These are phyloP conservation scores for Astragalus glycyphyllos DNA, from an alignment of 306 rosid species.

Conservation along the genomic window DNA sequence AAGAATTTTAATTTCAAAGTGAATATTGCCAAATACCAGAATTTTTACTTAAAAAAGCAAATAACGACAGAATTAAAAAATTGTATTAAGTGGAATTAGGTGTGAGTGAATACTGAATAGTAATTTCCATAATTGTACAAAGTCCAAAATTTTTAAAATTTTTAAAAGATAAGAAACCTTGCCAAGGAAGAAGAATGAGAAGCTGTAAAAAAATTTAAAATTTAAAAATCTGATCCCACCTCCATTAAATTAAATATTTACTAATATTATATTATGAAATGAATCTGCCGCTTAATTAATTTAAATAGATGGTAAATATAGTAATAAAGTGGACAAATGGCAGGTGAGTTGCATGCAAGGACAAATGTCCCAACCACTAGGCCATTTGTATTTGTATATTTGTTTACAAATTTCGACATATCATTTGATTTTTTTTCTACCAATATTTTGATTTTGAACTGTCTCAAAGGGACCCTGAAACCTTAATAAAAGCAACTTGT, in stretches of 20 bases:
- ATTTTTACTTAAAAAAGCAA: not conserved
- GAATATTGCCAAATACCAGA: constrained; percentile 19
- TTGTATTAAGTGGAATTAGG: constrained; percentile 29
- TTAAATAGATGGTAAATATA: constrained; percentile 19
- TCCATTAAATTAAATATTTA: not conserved
- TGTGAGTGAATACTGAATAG: not conserved
- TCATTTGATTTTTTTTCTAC: not conserved
- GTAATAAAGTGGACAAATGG: constrained; percentile 50
- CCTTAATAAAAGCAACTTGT: constrained; percentile 88
- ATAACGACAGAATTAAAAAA: constrained; percentile 23
- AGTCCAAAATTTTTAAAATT: constrained; percentile 28
- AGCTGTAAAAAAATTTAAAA: not conserved
- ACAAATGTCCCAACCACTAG: constrained; percentile 70
- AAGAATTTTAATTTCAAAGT: constrained; percentile 35
- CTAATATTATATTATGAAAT: not conserved
- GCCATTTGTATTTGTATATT: too few species aligned
- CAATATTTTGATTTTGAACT: constrained; percentile 46
- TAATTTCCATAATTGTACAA: not conserved
- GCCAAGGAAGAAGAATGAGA: not conserved
- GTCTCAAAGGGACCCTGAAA: constrained; percentile 62
- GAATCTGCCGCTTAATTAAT: constrained; percentile 41
- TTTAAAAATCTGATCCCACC: constrained; percentile 8
- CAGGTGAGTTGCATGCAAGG: constrained; percentile 50
- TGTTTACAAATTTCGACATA: constrained; percentile 33
- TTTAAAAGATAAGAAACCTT: constrained; percentile 18